A percentile compares a stretch with the other conserved stretches of the same genome.
These are phyloP conservation scores for Hericium erinaceus DNA, from an alignment of 768 basidiomycete genomes.

Conservation along the genomic window DNA sequence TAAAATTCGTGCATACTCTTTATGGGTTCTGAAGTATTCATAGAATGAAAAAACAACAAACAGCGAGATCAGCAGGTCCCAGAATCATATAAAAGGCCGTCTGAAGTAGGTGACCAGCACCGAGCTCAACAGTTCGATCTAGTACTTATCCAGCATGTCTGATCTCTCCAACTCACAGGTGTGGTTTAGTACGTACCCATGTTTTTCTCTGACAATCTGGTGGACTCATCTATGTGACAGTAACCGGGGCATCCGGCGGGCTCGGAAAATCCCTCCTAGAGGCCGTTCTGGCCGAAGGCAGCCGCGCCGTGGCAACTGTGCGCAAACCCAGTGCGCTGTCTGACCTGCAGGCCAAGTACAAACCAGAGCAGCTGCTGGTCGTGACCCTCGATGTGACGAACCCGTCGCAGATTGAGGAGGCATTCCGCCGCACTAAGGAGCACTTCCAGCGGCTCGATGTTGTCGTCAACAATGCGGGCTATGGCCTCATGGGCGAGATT, in stretches of 20 bases:
- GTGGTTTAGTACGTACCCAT: not conserved
- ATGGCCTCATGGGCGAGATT: not conserved
- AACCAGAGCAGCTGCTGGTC: not conserved
- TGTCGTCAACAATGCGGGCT: constrained; percentile 2
- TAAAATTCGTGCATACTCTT: no score
- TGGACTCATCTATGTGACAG: not conserved
- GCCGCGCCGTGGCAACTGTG: not conserved
- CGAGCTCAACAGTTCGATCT: no score
- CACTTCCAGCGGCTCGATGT: constrained; percentile 3
- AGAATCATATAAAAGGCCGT: no score
- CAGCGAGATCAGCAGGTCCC: no score
- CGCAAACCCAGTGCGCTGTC: not conserved
- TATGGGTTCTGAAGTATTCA: no score
- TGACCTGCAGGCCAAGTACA: not conserved
- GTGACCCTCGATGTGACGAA: not conserved
- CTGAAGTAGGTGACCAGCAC: no score
- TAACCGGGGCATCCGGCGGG: not conserved
- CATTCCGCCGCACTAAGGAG: not conserved
- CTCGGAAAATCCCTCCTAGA: not conserved
- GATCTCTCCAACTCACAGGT: not conserved
- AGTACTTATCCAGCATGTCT: not conserved
- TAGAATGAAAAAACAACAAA: no score
- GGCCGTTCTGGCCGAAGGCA: not conserved
- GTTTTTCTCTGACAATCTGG: not conserved
- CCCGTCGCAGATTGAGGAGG: not conserved